These are phyloP conservation scores for Irpex lacteus DNA, from an alignment of 1,284 basidiomycete genomes.

Conservation along the genomic window DNA sequence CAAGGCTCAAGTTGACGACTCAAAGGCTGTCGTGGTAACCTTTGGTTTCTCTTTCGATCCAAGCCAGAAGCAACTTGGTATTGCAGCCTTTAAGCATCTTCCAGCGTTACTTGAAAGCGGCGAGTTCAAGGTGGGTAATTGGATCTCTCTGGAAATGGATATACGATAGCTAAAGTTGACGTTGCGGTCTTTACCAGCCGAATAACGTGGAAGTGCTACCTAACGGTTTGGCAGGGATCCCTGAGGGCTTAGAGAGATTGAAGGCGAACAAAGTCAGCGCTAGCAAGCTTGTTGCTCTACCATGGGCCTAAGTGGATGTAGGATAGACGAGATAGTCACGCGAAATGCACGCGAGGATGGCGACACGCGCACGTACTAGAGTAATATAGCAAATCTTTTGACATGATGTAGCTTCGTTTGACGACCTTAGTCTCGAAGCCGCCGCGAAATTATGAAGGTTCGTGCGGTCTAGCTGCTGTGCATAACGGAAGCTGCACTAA, in stretches of 20 bases:
- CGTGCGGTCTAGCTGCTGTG: no score
- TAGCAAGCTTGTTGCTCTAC: no score
- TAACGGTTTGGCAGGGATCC: conserved; percentile 44
- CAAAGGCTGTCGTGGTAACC: neutral
- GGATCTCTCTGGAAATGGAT: neutral
- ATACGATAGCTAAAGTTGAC: neutral
- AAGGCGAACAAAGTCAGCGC: no score
- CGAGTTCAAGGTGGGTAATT: conserved; percentile 1
- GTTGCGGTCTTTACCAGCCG: conserved; percentile 11
- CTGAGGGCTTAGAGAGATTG: conserved; percentile 40
- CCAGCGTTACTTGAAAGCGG: neutral
- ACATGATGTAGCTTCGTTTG: no score
- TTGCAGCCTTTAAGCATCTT: neutral
- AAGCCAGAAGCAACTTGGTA: neutral
- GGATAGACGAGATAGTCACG: neutral
- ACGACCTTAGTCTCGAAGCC: no score
- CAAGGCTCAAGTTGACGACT: conserved; percentile 1
- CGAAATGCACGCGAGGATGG: neutral
- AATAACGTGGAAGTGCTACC: conserved; percentile 39
- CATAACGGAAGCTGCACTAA: no score
- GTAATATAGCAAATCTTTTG: no score
- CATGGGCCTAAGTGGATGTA: no score
- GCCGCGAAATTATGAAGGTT: no score
- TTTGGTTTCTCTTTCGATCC: neutral
- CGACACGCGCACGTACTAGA: no score